Base-by-base conservation (phyloP, 1,284 basidiomycete species). In the Coniophora puteana region DNA sequence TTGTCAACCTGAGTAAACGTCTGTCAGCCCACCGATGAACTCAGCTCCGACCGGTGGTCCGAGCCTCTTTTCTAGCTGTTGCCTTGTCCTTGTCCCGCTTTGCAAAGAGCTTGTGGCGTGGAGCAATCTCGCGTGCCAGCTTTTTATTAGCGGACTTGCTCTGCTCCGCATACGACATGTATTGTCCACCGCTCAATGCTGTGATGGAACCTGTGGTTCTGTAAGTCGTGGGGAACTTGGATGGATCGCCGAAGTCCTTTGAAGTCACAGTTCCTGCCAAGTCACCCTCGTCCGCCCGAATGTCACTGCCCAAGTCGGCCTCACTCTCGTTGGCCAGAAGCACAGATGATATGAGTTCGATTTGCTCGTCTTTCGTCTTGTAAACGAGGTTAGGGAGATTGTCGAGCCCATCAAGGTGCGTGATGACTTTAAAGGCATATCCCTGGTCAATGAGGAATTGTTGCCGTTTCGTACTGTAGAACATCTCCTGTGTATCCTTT, bases 401-500 rank as follows among this genome's bases (percentile, higher is more conserved):
- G 46, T 96, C 84, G 36, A 97, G 75, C 2, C 96, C 96, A 49
- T 96, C 92, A 17, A 99, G 79, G 54, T 96, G 91, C 7, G 96
- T 99, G 65, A 99, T 99, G 42, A 99, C 95, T 63, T 98, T 97
- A 80, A 99, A 99, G 2, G 94, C 90, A 66, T 99, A 99, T 1
- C 94, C 94, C 68, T 97, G 89, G 65, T 99, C 96, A 56, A 99
- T 96, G 51, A 99, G 71, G 71, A 99, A 99, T 56, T 98, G 93
- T 62, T 99, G 96, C 16, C 96, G 83, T 67, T 99, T 99, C 11
- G 96, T 97, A 58, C 92, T 95, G 73, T 98, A 99, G 68, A 87
- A 99, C 93, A 99, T 99, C 68, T 99, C 96, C 57, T 96, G 91
- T 1, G 96, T 99, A 68, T 99, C 95, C 63, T 96, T 97, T 27